Evolutionary conservation across 1,139 yeast species (phyloP), one percentile per base, ranked within the genome.

Genomic region (Candida dubliniensis): DNA sequence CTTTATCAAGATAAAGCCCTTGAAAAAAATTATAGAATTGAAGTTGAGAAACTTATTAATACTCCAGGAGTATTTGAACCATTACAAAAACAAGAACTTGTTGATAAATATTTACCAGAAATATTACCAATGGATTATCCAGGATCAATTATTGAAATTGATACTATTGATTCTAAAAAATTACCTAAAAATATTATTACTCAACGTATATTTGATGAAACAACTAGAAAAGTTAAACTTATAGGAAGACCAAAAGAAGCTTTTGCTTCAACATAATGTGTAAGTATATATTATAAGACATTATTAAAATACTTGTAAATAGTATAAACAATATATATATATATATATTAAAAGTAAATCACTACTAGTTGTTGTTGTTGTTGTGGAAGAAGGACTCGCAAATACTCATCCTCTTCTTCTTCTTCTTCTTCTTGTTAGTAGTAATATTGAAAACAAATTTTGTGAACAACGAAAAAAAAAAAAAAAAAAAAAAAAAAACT

Each of bases 181-280:
- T 60, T 60, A 34, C 74, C 74, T 36, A 65, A 67, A 51, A 65
- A 61, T 31, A 59, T 66, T 11, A 56, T 61, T 25, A 61, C 70
- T 5, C 61, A 66, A 40, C 63, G 68, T 45, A 55, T 66, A 24
- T 73, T 61, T 50, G 70, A 73, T 49, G 68, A 60, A 30, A 46
- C 43, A 8, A 53, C 63, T 26, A 64, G 66, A 48, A 50, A 48
- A 31, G 56, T 69, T 32, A 57, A 55, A 42, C 55, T 62, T 8
- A 56, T 71, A 40, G 74, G 71, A 35, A 67, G 76, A 59, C 70
- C 75, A 34, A 67, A 65, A 47, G 68, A 66, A 27, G 69, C 68
- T 18, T 42, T 43, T 40, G 41, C 44, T 29, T n/a, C 27, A 18
- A 6, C 26, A 27, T 18, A 34, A 34, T n/a, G 6, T 24, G 14